A percentile compares a stretch with the other conserved stretches of the same genome.
Conservation (phyloP, 345 rosid genomes). For the Physaria fendleri region DNA sequence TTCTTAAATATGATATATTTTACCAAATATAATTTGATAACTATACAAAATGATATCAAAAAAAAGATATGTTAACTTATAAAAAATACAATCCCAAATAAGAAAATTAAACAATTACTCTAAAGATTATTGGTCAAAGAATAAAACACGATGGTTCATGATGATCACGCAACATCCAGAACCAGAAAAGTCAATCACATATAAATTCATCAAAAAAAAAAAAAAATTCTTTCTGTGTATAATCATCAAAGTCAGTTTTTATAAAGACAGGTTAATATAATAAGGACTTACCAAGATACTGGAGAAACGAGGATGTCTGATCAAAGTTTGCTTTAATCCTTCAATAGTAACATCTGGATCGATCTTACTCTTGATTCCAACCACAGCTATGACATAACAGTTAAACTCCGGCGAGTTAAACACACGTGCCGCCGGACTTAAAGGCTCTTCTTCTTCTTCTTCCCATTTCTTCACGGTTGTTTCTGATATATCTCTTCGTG, state of each 20-base stretch:
- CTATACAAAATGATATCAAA: no score
- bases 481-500: slow-evolving; percentile 4
- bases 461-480: not conserved
- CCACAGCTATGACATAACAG: slow-evolving; percentile 38
- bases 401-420: slow-evolving; percentile 52
- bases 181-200: no score
- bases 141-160: no score
- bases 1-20: no score
- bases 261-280: not conserved
- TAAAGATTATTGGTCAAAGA: no score
- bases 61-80: no score
- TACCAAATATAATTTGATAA: no score
- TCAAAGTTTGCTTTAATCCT: slow-evolving; percentile 46
- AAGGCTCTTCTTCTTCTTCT: slow-evolving; percentile 18
- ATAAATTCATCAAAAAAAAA: no score
- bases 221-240: no score
- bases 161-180: no score
- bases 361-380: slow-evolving; percentile 43
- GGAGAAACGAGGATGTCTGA: slow-evolving; percentile 83
- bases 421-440: slow-evolving; percentile 55
- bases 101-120: no score
- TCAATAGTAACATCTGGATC: slow-evolving; percentile 37
- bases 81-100: no score
- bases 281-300: slow-evolving; percentile 48
- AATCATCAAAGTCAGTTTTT: not conserved